These are phyloP conservation scores for Rhodocollybia butyracea DNA, from an alignment of 768 basidiomycete species.

Conservation along the genomic window DNA sequence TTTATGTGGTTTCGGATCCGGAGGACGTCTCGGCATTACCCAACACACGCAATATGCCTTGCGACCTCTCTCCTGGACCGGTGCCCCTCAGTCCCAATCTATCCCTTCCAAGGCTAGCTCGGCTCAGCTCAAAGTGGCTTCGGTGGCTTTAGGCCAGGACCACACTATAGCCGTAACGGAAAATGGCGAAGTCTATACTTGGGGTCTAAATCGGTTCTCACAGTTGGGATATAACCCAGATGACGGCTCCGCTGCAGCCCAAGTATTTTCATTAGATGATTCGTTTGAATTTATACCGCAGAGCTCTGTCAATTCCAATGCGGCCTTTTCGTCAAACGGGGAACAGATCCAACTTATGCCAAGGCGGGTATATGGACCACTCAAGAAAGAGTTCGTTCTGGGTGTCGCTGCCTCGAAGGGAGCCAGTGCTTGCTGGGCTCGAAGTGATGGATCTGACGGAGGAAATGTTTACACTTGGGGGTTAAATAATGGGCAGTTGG, in stretches of 20 bases:
- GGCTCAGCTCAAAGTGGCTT: constrained; percentile 39
- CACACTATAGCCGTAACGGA: constrained; percentile 87
- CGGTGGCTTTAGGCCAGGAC: constrained; percentile 88
- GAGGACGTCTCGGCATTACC: constrained; percentile 74
- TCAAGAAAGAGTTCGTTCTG: constrained; percentile 74
- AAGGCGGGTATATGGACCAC: constrained; percentile 64
- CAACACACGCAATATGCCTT: constrained; percentile 80
- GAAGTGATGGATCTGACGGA: constrained; percentile 16
- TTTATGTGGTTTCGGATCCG: constrained; percentile 88
- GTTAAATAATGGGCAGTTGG: constrained; percentile 89
- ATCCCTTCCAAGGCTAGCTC: background rate
- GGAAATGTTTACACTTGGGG: constrained; percentile 83
- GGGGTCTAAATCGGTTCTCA: constrained; percentile 87
- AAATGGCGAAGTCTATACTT: constrained; percentile 80
- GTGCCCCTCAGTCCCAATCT: constrained; percentile 11
- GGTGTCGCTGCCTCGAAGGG: constrained; percentile 87
- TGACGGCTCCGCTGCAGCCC: constrained; percentile 18
- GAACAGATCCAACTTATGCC: constrained; percentile 78
- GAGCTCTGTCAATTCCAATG: background rate
- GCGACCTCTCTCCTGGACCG: constrained; percentile 54
- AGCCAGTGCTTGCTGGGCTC: constrained; percentile 89
- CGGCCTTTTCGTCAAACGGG: background rate
- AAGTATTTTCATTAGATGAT: constrained; percentile 31
- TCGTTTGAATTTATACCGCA: constrained; percentile 31
- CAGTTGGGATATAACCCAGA: constrained; percentile 90